These are phyloP conservation scores for Gnetum montanum DNA, from an alignment of 75 land plant species.

Conservation along the genomic window DNA sequence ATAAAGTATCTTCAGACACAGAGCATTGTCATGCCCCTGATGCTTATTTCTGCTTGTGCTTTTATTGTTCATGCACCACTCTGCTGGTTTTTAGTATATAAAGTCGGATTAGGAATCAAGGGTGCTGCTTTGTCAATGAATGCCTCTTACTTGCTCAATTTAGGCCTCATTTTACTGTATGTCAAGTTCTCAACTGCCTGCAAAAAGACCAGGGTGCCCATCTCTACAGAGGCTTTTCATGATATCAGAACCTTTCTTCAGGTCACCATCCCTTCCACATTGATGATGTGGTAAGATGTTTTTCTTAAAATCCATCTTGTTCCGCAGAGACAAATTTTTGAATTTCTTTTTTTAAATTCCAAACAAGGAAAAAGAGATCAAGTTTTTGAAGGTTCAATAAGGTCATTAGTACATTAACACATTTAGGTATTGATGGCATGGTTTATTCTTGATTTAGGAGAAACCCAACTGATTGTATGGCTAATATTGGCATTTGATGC, in stretches of 20 bases:
- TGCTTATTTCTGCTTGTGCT: background rate
- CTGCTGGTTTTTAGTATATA: background rate
- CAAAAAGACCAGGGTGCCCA: conserved; percentile 47
- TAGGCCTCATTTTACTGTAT: conserved; percentile 24
- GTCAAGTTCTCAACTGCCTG: conserved; percentile 48
- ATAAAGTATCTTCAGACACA: conserved; percentile 28
- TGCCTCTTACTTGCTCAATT: conserved; percentile 64
- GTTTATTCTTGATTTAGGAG: no score
- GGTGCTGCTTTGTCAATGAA: background rate
- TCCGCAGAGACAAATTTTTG: no score
- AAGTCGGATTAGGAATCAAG: background rate
- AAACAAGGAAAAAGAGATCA: no score
- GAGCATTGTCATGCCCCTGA: background rate
- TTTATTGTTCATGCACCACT: background rate
- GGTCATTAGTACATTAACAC: no score
- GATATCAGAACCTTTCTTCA: conserved; percentile 36
- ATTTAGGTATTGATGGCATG: no score
- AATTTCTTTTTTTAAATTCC: no score
- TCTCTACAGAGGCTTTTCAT: conserved; percentile 49
- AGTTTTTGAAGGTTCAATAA: no score
- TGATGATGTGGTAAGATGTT: conserved; percentile 72
- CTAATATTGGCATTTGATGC: no score
- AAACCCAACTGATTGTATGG: no score
- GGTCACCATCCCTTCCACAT: conserved; percentile 59
- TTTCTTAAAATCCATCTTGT: no score